Base-by-base conservation (phyloP, 176 grass and related monocot genomes). In the Carex cristatella region DNA sequence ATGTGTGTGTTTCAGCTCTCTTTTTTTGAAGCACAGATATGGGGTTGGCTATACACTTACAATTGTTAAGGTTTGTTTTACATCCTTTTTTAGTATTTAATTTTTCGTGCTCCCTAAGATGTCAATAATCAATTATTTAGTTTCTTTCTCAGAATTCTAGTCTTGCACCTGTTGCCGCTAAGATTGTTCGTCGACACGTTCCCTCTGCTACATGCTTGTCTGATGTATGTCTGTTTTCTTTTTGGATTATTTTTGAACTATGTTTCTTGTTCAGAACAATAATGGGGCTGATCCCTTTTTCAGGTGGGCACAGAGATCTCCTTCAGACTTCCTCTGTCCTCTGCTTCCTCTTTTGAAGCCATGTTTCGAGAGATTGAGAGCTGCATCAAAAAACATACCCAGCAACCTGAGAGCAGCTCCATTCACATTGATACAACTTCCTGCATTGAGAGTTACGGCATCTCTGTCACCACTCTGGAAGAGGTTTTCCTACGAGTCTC, bases 31-130 rank as follows among this genome's bases (percentile, higher is more conserved):
- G 79, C 88, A 90, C 60, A 90, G 32, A 79, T 90, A 71, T 64
- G 84, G 88, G 35, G 88, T 90, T 49, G 88, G 88, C 46, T 90
- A 90, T 83, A 90, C 88, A 28, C 84, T 86, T 83, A 90, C 88
- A 16, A 84, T 90, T n/a, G 84, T 84, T 37, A 86, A 90, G 88
- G 88, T 90, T 79, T 84, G 87, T 84, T 44, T 59, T 83, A 60
- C 38, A 56, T 54, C 57, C 54, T 7, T 58, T 84, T 85, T 55
- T 65, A 4, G 48, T 7, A 7, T 61, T 65, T 67, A 31, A 74
- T 11, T 2, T 32, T 70, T 69, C 31, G 58, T 81, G 10, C 28
- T 65, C 37, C 69, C 46, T 61, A 35, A 80, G 73, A 15, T 49
- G 4, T 77, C 23, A 60, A 57, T 56, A 53, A 58, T 63, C 23